Conservation (phyloP, 768 basidiomycete genomes). For the Tylopilus cervinicoccineus region DNA sequence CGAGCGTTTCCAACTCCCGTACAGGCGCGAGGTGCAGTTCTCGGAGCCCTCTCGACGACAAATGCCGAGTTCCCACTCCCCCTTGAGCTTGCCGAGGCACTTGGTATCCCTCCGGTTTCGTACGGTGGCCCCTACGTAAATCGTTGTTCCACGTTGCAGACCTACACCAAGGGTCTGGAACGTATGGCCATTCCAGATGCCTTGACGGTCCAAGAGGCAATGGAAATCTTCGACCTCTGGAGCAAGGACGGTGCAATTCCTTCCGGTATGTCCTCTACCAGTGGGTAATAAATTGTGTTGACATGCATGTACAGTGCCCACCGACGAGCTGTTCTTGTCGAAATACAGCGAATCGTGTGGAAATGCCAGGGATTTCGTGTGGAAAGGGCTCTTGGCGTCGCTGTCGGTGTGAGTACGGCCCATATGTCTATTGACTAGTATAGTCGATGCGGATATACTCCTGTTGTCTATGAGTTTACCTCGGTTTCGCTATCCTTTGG, state of each 20-base stretch:
- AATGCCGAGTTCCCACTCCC: slow-evolving; percentile 57
- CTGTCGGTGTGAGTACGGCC: slow-evolving; percentile 17
- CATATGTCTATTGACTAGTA: background rate
- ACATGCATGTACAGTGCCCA: slow-evolving; percentile 28
- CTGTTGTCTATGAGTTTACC: background rate
- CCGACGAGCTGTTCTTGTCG: slow-evolving; percentile 72
- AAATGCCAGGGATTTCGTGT: slow-evolving; percentile 76
- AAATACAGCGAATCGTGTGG: slow-evolving; percentile 78
- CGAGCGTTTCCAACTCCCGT: slow-evolving; percentile 1
- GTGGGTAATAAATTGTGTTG: background rate
- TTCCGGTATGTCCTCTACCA: slow-evolving; percentile 35
- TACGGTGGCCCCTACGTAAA: slow-evolving; percentile 53
- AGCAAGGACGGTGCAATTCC: slow-evolving; percentile 55
- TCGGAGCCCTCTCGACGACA: slow-evolving; percentile 65
- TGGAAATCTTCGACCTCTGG: slow-evolving; percentile 75
- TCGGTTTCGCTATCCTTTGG: no score
- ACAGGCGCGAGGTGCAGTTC: slow-evolving; percentile 65
- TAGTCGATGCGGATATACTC: background rate
- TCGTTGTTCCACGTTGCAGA: slow-evolving; percentile 43
- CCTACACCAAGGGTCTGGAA: slow-evolving; percentile 53
- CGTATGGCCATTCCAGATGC: slow-evolving; percentile 51
- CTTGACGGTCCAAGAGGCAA: slow-evolving; percentile 65
- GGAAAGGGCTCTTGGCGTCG: slow-evolving; percentile 51
- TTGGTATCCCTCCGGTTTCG: slow-evolving; percentile 42
- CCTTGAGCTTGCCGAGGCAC: slow-evolving; percentile 60